Evolutionary conservation across 31 red algal genomes (phyloP).

Genomic region (Odonthalia washingtoniensis): DNA sequence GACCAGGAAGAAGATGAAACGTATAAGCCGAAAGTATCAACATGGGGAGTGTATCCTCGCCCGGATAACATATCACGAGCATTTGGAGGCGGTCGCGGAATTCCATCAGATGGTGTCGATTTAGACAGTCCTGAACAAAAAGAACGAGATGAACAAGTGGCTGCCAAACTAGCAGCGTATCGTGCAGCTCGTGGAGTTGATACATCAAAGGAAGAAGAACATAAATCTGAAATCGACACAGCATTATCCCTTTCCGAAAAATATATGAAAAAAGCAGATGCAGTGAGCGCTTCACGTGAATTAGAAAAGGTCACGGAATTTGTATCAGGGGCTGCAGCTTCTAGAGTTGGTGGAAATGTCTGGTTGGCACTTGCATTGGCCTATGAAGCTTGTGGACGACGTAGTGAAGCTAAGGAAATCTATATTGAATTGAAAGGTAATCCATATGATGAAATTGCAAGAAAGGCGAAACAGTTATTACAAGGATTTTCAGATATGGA

Average conservation of each 20-base stretch:
- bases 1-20: conserved; percentile 3
- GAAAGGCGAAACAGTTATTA: conserved; percentile 73
- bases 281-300: conserved; percentile 38
- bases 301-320: conserved; percentile 57
- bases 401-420: conserved; percentile 62
- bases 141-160: conserved; percentile 51
- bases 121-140: conserved; percentile 35
- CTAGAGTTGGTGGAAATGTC: conserved; percentile 65
- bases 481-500: conserved; percentile 83
- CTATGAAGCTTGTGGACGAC: conserved; percentile 65
- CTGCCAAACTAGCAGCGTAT: conserved; percentile 64
- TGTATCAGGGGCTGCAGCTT: conserved; percentile 30
- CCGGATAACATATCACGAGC: conserved; percentile 84
- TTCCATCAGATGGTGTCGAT: conserved; percentile 67
- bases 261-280: conserved; percentile 18
- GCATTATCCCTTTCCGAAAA: conserved; percentile 43
- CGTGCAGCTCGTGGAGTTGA: conserved; percentile 60
- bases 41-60: conserved; percentile 92
- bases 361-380: conserved; percentile 70
- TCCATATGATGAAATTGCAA: conserved; percentile 60
- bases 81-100: conserved; percentile 77
- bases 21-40: conserved; percentile 89
- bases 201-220: conserved; percentile 59
- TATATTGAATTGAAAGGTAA: conserved; percentile 51
- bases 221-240: conserved; percentile 60